A percentile compares a stretch with the other conserved stretches of the same genome.
Conservation (phyloP, 2,329 filamentous ascomycete genomes). For the Lasiodiplodia sp. region DNA sequence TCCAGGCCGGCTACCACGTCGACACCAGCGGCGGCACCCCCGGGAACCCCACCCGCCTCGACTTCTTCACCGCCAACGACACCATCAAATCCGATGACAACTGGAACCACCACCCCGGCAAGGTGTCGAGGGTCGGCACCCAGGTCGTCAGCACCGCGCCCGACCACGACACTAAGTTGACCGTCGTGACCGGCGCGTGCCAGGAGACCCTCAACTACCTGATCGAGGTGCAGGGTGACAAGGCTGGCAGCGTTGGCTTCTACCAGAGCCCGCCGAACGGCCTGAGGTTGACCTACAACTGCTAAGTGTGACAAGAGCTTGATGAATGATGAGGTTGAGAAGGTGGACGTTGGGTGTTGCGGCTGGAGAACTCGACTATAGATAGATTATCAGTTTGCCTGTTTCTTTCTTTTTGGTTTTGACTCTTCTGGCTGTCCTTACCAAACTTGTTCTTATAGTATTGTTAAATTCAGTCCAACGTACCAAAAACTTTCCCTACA, state of each 20-base stretch:
- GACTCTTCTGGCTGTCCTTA: no score
- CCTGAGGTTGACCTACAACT: conserved; percentile 5
- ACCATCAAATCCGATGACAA: neutral
- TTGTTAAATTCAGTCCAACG: no score
- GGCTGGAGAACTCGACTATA: neutral
- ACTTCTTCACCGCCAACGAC: conserved; percentile 34
- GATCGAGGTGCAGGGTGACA: conserved; percentile 10
- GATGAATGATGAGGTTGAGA: neutral
- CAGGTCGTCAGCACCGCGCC: neutral
- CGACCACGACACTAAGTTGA: neutral
- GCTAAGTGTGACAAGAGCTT: neutral
- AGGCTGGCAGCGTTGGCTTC: neutral
- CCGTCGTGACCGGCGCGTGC: neutral
- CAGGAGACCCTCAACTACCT: neutral
- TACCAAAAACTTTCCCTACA: no score
- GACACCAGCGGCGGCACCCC: conserved; percentile 33
- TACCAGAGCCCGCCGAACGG: neutral
- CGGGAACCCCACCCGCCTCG: conserved; percentile 27
- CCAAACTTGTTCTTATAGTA: no score
- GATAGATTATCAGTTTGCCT: no score
- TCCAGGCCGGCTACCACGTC: conserved; percentile 33
- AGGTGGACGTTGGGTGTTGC: neutral
- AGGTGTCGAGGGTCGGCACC: conserved; percentile 8
- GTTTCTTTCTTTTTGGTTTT: no score
- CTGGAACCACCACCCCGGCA: neutral